Percentiles rank a stretch among this genome's conserved stretches.
These are phyloP conservation scores for Eutypella sp. DNA, from an alignment of 2,329 filamentous ascomycete genomes.

Conservation along the genomic window DNA sequence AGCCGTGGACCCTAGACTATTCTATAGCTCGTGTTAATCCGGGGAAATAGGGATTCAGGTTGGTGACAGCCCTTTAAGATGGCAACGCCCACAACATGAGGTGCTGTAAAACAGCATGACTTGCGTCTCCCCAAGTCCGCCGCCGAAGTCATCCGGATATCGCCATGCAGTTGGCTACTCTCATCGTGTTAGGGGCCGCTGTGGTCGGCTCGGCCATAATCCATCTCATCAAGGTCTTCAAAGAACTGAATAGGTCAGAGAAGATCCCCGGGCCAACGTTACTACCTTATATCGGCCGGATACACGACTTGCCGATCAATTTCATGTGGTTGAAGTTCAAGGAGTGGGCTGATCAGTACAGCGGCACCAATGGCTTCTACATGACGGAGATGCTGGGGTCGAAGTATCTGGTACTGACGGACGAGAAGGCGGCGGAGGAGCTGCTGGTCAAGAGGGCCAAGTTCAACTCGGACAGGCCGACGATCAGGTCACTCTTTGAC, in stretches of 20 bases:
- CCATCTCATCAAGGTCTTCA: slow-evolving; percentile 23
- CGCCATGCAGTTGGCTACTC: slow-evolving; percentile 23
- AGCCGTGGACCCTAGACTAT: too few species aligned
- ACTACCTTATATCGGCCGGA: slow-evolving; percentile 30
- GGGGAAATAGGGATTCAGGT: too few species aligned
- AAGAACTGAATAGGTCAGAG: slow-evolving; percentile 25
- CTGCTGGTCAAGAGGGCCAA: slow-evolving; percentile 47
- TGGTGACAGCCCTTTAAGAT: background rate
- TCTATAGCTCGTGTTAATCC: too few species aligned
- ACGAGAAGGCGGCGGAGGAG: slow-evolving; percentile 49
- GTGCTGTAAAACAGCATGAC: background rate
- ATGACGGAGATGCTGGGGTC: slow-evolving; percentile 30
- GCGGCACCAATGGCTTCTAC: slow-evolving; percentile 27
- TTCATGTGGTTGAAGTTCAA: slow-evolving; percentile 51
- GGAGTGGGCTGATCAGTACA: slow-evolving; percentile 30
- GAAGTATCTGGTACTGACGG: slow-evolving; percentile 39
- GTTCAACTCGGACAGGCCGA: slow-evolving; percentile 43
- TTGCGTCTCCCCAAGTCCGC: background rate
- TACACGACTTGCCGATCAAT: slow-evolving; percentile 43
- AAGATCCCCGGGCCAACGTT: slow-evolving; percentile 27
- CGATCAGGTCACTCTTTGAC: slow-evolving; percentile 47
- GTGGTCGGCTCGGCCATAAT: slow-evolving; percentile 16
- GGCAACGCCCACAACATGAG: background rate
- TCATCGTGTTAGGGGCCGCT: slow-evolving; percentile 13
- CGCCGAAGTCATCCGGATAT: background rate